A percentile compares a stretch with the other conserved stretches of the same genome.
These are phyloP conservation scores for Ophiostoma australiae DNA, from an alignment of 2,329 filamentous ascomycete species.

Conservation along the genomic window DNA sequence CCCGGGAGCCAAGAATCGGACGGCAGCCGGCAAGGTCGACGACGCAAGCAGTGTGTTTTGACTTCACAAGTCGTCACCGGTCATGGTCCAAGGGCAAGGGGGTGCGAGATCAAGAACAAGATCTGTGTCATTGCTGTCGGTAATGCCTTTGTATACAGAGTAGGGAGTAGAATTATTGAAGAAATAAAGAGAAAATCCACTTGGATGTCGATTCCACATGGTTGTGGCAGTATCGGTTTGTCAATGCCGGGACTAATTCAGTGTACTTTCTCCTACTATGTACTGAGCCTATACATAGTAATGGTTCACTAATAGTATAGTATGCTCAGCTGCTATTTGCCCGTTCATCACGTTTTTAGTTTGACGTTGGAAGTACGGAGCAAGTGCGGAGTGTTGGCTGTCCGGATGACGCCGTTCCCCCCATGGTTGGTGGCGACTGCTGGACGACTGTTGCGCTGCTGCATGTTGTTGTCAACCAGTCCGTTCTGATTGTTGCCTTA, in stretches of 20 bases:
- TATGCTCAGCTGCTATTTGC: background rate
- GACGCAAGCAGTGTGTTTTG: background rate
- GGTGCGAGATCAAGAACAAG: background rate
- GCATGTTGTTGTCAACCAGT: background rate
- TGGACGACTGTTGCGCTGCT: background rate
- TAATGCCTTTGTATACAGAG: background rate
- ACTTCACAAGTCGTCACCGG: background rate
- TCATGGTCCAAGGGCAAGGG: background rate
- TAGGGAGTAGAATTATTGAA: background rate
- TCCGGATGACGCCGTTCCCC: background rate
- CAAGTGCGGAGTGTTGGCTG: background rate
- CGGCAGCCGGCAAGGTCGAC: background rate
- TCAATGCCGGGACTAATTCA: constrained; percentile 20
- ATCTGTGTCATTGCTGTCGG: constrained; percentile 2
- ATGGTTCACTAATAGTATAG: background rate
- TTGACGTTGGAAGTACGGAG: background rate
- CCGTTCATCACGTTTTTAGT: background rate
- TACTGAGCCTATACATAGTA: background rate
- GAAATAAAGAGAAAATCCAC: background rate
- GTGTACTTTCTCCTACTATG: background rate
- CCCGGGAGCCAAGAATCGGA: background rate
- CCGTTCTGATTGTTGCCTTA: background rate
- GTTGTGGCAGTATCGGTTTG: constrained; percentile 13
- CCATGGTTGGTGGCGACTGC: background rate
- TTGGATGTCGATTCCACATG: background rate